phyloP scores from a whole-genome alignment of 352 stramenopile species.

The Blastocystis sp. region DNA sequence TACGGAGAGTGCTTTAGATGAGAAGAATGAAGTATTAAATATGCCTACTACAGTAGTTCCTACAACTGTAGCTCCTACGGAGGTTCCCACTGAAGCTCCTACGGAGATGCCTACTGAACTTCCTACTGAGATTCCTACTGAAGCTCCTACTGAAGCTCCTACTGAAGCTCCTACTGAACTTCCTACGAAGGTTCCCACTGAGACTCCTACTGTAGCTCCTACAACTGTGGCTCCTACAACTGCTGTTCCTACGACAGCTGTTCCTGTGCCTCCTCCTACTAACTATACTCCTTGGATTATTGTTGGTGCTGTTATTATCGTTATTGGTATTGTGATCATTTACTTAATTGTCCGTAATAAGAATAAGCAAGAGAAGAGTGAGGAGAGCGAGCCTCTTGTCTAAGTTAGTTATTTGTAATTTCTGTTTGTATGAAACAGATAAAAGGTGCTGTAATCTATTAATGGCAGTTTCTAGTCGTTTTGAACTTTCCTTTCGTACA shows the following conservation, averaged over 20 bases:
- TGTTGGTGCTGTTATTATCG: not conserved
- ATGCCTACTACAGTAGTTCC: not conserved
- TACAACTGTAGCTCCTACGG: not conserved
- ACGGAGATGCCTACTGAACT: not conserved
- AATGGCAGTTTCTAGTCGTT: not conserved
- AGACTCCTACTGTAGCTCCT: conserved; percentile 11
- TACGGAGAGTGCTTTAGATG: not conserved
- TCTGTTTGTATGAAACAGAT: conserved; percentile 44
- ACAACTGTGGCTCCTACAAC: conserved; percentile 34
- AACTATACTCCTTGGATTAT: conserved; percentile 29
- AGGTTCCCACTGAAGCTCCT: not conserved
- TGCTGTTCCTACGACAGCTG: not conserved
- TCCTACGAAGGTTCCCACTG: not conserved
- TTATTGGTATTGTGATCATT: conserved; percentile 46
- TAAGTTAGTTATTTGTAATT: not conserved
- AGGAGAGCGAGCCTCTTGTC: conserved; percentile 28
- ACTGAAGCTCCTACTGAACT: not conserved
- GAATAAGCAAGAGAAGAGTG: conserved; percentile 20
- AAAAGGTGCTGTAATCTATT: not conserved
- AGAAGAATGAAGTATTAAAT: not conserved
- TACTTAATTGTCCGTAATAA: conserved; percentile 27
- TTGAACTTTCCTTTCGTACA: conserved; percentile 26
- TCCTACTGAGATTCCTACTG: not conserved
- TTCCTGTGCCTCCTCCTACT: not conserved
- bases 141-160: not conserved